These are phyloP conservation scores for Talaromyces sp. DNA, from an alignment of 2,329 filamentous ascomycete genomes.

Conservation along the genomic window DNA sequence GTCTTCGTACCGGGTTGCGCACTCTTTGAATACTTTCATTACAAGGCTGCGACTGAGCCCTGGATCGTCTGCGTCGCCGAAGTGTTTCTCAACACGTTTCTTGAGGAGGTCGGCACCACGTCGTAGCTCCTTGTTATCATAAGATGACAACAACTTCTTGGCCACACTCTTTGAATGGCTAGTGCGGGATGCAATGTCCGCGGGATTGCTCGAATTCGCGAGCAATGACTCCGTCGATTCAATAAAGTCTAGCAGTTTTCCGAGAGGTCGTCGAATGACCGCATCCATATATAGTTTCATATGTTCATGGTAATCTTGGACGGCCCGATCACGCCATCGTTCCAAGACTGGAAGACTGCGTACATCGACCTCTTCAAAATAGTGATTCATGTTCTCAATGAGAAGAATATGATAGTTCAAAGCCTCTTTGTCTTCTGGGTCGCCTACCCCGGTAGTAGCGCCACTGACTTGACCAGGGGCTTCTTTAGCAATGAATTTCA, in stretches of 20 bases:
- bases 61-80: slow-evolving; percentile 80
- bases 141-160: slow-evolving; percentile 76
- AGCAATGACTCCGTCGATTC: slow-evolving; percentile 78
- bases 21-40: slow-evolving; percentile 58
- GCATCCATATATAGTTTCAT: slow-evolving; percentile 81
- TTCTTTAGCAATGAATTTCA: slow-evolving; percentile 87
- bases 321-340: slow-evolving; percentile 76
- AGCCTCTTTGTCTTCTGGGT: slow-evolving; percentile 89
- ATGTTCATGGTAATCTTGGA: slow-evolving; percentile 77
- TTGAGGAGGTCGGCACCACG: slow-evolving; percentile 86
- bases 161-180: slow-evolving; percentile 79
- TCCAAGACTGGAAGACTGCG: slow-evolving; percentile 71
- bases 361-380: slow-evolving; percentile 83
- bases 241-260: slow-evolving; percentile 85
- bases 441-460: slow-evolving; percentile 50
- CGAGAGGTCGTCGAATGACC: slow-evolving; percentile 83
- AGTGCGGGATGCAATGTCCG: slow-evolving; percentile 70
- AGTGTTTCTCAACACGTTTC: slow-evolving; percentile 95
- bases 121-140: slow-evolving; percentile 80
- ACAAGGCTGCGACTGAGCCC: slow-evolving; percentile 60
- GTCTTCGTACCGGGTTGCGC: slow-evolving; percentile 55
- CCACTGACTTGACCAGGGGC: slow-evolving; percentile 56
- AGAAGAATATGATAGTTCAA: slow-evolving; percentile 96
- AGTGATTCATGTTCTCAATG: slow-evolving; percentile 99
- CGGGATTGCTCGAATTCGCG: slow-evolving; percentile 54